Evolutionary conservation across 2,329 filamentous ascomycete species (phyloP).

Genomic region (Pezicula neosporulosa): DNA sequence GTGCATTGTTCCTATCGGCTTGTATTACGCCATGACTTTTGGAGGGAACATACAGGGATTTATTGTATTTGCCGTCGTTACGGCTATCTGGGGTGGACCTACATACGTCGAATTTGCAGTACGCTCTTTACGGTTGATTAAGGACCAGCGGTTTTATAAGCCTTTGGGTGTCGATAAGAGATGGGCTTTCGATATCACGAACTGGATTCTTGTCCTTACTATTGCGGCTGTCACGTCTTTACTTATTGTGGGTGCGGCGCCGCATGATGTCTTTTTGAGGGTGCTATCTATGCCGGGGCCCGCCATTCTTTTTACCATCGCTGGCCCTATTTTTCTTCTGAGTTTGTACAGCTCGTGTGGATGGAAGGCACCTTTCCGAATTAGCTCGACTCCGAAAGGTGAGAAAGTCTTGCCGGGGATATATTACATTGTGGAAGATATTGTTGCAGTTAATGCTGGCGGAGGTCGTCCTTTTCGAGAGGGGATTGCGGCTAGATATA

Average conservation of each 20-base stretch:
- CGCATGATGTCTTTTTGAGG: conserved; percentile 44
- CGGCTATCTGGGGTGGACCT: conserved; percentile 52
- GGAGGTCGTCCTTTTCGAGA: conserved; percentile 47
- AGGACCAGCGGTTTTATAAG: conserved; percentile 45
- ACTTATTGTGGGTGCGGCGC: conserved; percentile 47
- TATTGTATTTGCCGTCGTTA: conserved; percentile 48
- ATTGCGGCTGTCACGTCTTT: conserved; percentile 47
- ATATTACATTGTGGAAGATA: conserved; percentile 65
- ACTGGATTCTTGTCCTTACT: conserved; percentile 36
- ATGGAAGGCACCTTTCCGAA: conserved; percentile 51
- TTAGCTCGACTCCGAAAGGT: conserved; percentile 61
- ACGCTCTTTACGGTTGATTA: conserved; percentile 44
- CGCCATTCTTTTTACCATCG: conserved; percentile 45
- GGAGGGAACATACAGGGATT: conserved; percentile 31
- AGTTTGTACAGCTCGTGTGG: conserved; percentile 22
- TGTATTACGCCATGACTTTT: conserved; percentile 49
- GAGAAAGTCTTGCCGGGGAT: conserved; percentile 54
- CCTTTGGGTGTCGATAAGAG: conserved; percentile 42
- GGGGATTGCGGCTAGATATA: conserved; percentile 37
- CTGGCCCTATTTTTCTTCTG: conserved; percentile 38
- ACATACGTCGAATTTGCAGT: conserved; percentile 50
- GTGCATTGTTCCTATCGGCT: conserved; percentile 44
- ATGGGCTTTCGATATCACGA: conserved; percentile 48
- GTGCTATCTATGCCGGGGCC: conserved; percentile 49
- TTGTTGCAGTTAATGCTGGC: conserved; percentile 63